Percentiles rank a stretch among this genome's conserved stretches.
Evolutionary conservation across 2,329 filamentous ascomycete species (phyloP).

Genomic region (Penicillium sp.): DNA sequence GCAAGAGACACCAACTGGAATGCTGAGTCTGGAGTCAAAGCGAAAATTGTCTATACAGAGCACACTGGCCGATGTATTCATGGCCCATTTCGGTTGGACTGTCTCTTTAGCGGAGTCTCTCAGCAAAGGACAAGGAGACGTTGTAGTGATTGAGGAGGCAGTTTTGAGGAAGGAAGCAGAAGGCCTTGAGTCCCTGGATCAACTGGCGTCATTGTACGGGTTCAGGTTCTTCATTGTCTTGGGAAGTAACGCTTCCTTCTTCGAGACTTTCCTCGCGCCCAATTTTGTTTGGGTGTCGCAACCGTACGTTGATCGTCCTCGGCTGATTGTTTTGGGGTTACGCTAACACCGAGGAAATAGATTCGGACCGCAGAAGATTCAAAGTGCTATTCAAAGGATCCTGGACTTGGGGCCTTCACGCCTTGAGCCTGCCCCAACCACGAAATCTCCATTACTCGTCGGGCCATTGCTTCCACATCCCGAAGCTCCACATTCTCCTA

Average conservation of each 20-base stretch:
- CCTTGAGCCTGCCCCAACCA: not conserved
- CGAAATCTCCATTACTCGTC: not conserved
- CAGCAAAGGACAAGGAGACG: conserved; percentile 29
- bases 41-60: conserved; percentile 35
- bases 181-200: conserved; percentile 12
- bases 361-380: conserved; percentile 34
- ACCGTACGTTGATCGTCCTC: conserved; percentile 26
- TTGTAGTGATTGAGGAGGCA: conserved; percentile 35
- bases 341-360: conserved; percentile 24
- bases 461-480: not conserved
- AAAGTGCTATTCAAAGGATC: conserved; percentile 25
- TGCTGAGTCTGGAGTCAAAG: conserved; percentile 33
- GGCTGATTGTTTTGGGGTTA: not conserved
- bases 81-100: conserved; percentile 30
- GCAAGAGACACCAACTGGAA: conserved; percentile 27
- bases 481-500: not conserved
- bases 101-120: conserved; percentile 32
- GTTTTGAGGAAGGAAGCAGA: conserved; percentile 22
- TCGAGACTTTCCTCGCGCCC: not conserved
- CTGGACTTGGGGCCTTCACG: not conserved
- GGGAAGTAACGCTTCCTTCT: conserved; percentile 9
- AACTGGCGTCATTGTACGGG: not conserved
- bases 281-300: conserved; percentile 33
- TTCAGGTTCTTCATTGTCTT: conserved; percentile 32
- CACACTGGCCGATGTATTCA: conserved; percentile 31